Conservation (phyloP, 108 stramenopile species). For the Cyclotella sp. region DNA sequence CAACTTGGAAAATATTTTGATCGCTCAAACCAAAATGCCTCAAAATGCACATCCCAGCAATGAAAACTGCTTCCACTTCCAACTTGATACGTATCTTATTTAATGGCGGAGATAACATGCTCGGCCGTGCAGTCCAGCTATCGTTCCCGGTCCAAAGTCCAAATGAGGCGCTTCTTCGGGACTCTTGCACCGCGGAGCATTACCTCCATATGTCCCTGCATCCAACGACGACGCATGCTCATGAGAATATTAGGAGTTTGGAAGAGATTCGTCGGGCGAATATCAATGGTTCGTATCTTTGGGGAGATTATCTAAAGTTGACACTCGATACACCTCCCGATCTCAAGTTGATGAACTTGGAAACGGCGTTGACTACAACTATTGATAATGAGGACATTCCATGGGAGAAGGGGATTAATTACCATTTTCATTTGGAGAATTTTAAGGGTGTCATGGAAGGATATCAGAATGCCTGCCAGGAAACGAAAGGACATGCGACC, state of each 20-base stretch:
- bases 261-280: conserved; percentile 24
- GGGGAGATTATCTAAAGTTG: conserved; percentile 22
- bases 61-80: not conserved
- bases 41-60: no score
- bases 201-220: conserved; percentile 22
- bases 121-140: conserved; percentile 29
- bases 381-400: conserved; percentile 26
- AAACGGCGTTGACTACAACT: conserved; percentile 21
- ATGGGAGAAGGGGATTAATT: conserved; percentile 18
- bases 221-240: not conserved
- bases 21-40: no score
- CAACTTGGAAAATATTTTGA: no score
- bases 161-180: conserved; percentile 13
- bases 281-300: conserved; percentile 14
- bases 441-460: conserved; percentile 13
- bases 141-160: conserved; percentile 10
- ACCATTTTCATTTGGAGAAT: conserved; percentile 25
- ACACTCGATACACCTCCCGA: conserved; percentile 13
- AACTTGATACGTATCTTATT: conserved; percentile 15
- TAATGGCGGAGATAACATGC: conserved; percentile 40
- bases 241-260: not conserved
- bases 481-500: not conserved
- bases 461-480: not conserved
- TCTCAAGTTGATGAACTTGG: conserved; percentile 28
- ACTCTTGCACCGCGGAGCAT: conserved; percentile 21